Evolutionary conservation across 1,139 yeast genomes (phyloP), one percentile per base, ranked within the genome.

Genomic region (Casaregolazyma lundiana): DNA sequence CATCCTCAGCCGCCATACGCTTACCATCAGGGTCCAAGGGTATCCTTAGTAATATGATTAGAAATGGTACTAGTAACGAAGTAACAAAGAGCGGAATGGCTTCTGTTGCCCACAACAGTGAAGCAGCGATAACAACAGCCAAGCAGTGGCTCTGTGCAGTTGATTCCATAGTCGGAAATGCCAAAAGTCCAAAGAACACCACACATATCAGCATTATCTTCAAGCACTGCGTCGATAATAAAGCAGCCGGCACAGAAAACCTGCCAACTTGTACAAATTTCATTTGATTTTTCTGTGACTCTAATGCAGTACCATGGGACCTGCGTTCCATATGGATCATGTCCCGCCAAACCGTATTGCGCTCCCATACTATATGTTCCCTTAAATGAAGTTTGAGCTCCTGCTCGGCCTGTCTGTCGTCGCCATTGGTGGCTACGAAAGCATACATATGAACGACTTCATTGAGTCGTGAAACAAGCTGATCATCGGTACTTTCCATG

Each of bases 261-360:
- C 51, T 47, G 20, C 54, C 53, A 9, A 54, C 11, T 4, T 43
- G 53, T 35, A 55, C 53, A 20, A 24, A 41, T 11, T 42, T n/a
- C 32, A 35, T 20, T 21, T 38, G 19, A 9, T 38, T 11, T 24
- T 48, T 50, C 7, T 43, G 24, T n/a, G 21, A 37, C 26, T 49
- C 50, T 5, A 51, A 46, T 2, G 48, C 36, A 6, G 56, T 51
- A 6, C 53, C 60, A 36, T 80, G 82, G 1, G 81, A 69, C 51
- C 76, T 81, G 60, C 95, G 78, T 64, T 90, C 96, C 60, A 89
- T 68, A 9, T 92, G 92, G 62, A 89, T 83, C 87, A 90, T 83
- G 62, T 90, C 97, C 60, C 92, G 83, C 97, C 97, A 90, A 19
- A 90, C 97, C 0, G 97, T 90, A 64, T 88, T 88, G 64, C 97